Percentiles rank a stretch among this genome's conserved stretches.
Evolutionary conservation across 140 eudicot genomes (phyloP).

Genomic region (Senecio squalidus): DNA sequence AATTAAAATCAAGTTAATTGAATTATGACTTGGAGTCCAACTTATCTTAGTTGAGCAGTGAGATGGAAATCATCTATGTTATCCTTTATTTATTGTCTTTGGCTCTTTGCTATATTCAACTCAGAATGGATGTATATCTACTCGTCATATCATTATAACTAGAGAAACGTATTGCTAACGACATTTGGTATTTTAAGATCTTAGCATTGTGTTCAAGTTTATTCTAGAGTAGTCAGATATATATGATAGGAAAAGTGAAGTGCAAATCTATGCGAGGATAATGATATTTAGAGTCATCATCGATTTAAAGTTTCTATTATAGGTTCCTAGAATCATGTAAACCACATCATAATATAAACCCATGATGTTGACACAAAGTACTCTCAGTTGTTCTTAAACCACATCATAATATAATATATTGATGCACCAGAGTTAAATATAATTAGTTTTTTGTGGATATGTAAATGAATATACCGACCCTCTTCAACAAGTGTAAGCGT

Average conservation of each 20-base stretch:
- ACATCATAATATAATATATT: too few species aligned
- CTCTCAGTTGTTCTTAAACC: background rate
- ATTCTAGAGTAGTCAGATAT: slow-evolving; percentile 27
- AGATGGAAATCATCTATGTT: slow-evolving; percentile 44
- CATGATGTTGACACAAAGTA: slow-evolving; percentile 25
- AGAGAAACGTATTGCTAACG: slow-evolving; percentile 21
- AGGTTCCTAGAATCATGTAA: slow-evolving; percentile 28
- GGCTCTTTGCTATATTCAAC: slow-evolving; percentile 25
- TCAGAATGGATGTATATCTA: slow-evolving; percentile 22
- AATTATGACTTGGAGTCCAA: slow-evolving; percentile 71
- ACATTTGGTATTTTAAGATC: slow-evolving; percentile 7
- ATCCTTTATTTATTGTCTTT: slow-evolving; percentile 13
- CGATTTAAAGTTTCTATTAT: background rate
- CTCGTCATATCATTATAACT: slow-evolving; percentile 23
- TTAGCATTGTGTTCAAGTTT: slow-evolving; percentile 15
- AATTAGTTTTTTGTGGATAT: slow-evolving; percentile 3
- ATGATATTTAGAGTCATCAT: slow-evolving; percentile 11
- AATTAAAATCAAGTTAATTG: slow-evolving; percentile 36
- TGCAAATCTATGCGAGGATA: slow-evolving; percentile 28
- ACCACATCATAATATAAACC: slow-evolving; percentile 16
- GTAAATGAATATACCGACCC: background rate
- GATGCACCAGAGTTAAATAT: background rate
- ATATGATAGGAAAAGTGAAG: slow-evolving; percentile 15
- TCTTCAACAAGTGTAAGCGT: slow-evolving; percentile 11
- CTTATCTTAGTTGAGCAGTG: slow-evolving; percentile 55